These are phyloP conservation scores for Ophiostoma ulmi DNA, from an alignment of 2,329 filamentous ascomycete genomes.

Conservation along the genomic window DNA sequence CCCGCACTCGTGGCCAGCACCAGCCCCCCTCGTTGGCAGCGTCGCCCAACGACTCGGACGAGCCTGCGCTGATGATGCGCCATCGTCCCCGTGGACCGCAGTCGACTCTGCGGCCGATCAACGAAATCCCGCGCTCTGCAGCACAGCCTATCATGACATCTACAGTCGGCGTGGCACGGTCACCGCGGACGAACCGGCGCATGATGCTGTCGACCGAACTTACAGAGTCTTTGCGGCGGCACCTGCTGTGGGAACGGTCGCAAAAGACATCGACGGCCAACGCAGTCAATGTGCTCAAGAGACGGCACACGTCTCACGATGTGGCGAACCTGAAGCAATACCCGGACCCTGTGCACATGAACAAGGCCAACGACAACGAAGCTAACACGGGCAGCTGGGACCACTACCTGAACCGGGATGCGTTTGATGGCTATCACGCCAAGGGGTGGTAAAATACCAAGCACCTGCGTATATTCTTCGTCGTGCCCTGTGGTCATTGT, in stretches of 20 bases:
- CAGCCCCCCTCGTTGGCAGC: slow-evolving; percentile 40
- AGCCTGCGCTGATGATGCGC: slow-evolving; percentile 56
- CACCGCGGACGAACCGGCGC: slow-evolving; percentile 82
- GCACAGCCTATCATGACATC: slow-evolving; percentile 75
- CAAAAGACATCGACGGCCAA: slow-evolving; percentile 88
- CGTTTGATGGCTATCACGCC: slow-evolving; percentile 73
- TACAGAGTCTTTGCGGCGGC: slow-evolving; percentile 84
- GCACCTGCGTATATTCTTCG: not conserved
- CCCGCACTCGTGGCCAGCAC: slow-evolving; percentile 48
- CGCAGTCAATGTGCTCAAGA: slow-evolving; percentile 68
- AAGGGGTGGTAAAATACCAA: slow-evolving; percentile 68
- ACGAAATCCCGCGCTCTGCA: slow-evolving; percentile 60
- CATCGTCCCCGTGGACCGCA: slow-evolving; percentile 45
- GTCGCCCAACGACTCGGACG: slow-evolving; percentile 56
- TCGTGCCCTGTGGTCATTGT: not conserved
- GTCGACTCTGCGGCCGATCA: slow-evolving; percentile 49
- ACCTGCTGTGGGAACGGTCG: slow-evolving; percentile 90
- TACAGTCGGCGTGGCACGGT: slow-evolving; percentile 66
- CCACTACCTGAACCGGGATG: slow-evolving; percentile 76
- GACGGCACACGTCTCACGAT: slow-evolving; percentile 84
- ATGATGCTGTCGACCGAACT: slow-evolving; percentile 96
- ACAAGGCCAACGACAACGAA: slow-evolving; percentile 49
- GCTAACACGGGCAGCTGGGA: slow-evolving; percentile 72
- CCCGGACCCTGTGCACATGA: slow-evolving; percentile 60
- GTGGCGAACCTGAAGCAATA: slow-evolving; percentile 82